Base-by-base conservation (phyloP, 2,329 filamentous ascomycete genomes). In the Cercospora sp. region DNA sequence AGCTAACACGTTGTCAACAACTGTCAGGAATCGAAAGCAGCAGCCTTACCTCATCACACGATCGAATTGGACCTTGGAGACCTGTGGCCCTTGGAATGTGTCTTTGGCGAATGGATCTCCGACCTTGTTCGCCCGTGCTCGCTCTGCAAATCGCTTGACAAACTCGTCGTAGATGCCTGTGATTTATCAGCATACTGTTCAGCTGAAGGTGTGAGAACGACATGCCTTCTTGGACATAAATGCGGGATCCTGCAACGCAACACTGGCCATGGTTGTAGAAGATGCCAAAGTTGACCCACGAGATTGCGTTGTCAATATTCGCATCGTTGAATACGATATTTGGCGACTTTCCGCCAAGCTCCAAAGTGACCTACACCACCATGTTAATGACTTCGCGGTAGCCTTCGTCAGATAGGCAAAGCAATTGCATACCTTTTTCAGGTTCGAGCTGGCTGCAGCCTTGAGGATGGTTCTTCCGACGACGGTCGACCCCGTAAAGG, bases 51-150 rank as follows among this genome's bases (percentile, higher is more conserved):
- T 85, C 91, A 95, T 94, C 83, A 96, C 93, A 73, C 92, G 90
- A 83, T 96, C 92, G 77, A 91, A 95, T 82, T 96, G 92, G 63
- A 93, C 83, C 82, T 95, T 86, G 72, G 90, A 92, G 77, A 96
- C 90, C 82, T 95, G 92, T 45, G 93, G 92, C 61, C 92, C 93
- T 81, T 95, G 92, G 91, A 94, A 94, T 72, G 91, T 94, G 71
- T 91, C 86, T 72, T 86, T 79, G 75, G 86, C 83, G 85, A 95
- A 94, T 72, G 92, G 92, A 84, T 96, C 90, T 74, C 92, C 93
- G 73, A 96, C 90, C 75, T 88, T 85, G 86, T 94, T 95, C 82
- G 87, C 79, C 75, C 83, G 77, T 39, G 91, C 90, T 63, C 91
- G 88, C 83, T 87, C 86, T 87, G 91, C 93, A 87, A 96, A 96